A percentile compares a stretch with the other conserved stretches of the same genome.
Evolutionary conservation across 2,329 filamentous ascomycete species (phyloP).

Genomic region (Talaromyces sp.): DNA sequence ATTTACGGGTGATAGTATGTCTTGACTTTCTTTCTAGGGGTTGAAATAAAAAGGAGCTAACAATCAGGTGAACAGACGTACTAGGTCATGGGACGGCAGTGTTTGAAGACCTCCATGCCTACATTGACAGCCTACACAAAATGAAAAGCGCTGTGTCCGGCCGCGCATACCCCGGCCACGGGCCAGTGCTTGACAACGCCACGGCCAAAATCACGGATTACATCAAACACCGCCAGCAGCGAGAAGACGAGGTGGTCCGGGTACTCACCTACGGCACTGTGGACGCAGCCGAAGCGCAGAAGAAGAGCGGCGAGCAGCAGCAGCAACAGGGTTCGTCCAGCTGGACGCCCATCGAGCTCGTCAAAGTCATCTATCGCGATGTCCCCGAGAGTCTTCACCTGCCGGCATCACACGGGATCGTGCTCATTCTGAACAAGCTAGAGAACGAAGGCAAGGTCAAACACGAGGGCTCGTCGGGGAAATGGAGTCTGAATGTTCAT

Average conservation of each 20-base stretch:
- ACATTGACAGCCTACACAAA: conserved; percentile 62
- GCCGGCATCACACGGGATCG: conserved; percentile 70
- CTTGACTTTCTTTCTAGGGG: background rate
- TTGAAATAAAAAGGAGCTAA: background rate
- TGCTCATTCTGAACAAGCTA: conserved; percentile 77
- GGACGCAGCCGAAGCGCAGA: conserved; percentile 23
- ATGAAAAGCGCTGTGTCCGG: conserved; percentile 62
- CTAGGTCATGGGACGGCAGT: conserved; percentile 82
- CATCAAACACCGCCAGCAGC: conserved; percentile 70
- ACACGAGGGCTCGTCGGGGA: conserved; percentile 24
- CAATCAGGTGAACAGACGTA: conserved; percentile 48
- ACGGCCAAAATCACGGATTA: conserved; percentile 73
- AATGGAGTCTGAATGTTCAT: conserved; percentile 26
- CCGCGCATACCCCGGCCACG: conserved; percentile 82
- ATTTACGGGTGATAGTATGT: conserved; percentile 74
- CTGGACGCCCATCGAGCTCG: conserved; percentile 74
- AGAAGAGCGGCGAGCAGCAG: conserved; percentile 29
- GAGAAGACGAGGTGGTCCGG: conserved; percentile 72
- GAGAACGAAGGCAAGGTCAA: conserved; percentile 65
- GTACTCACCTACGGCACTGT: conserved; percentile 50
- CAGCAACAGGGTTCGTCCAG: conserved; percentile 24
- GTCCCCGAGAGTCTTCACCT: conserved; percentile 70
- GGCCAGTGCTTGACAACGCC: conserved; percentile 70
- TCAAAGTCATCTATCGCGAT: conserved; percentile 80
- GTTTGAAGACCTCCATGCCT: conserved; percentile 70